phyloP scores from a whole-genome alignment of 2,329 filamentous ascomycete genomes.

The Pezicula radicicola region DNA sequence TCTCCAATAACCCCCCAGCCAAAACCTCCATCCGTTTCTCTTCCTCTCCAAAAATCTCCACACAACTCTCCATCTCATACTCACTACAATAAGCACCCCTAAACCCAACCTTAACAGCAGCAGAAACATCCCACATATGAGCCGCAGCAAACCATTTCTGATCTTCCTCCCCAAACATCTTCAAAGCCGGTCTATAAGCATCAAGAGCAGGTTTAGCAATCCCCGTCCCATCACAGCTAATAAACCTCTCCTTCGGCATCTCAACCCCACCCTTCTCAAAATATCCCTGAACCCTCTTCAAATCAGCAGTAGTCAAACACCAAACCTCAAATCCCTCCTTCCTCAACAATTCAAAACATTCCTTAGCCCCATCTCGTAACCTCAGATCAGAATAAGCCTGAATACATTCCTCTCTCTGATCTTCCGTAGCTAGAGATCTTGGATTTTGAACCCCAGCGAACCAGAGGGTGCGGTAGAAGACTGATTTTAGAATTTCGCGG shows the following conservation, averaged over 20 bases:
- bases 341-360: slow-evolving; percentile 40
- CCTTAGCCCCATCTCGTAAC: slow-evolving; percentile 35
- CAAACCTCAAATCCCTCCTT: slow-evolving; percentile 48
- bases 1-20: slow-evolving; percentile 40
- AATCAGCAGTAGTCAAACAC: slow-evolving; percentile 51
- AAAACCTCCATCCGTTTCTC: slow-evolving; percentile 46
- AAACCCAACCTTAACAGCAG: slow-evolving; percentile 46
- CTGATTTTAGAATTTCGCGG: slow-evolving; percentile 36
- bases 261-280: slow-evolving; percentile 45
- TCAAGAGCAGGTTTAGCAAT: slow-evolving; percentile 47
- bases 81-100: slow-evolving; percentile 51
- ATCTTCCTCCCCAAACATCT: slow-evolving; percentile 33
- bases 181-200: slow-evolving; percentile 42
- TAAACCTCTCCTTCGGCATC: slow-evolving; percentile 47
- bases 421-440: slow-evolving; percentile 36
- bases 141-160: slow-evolving; percentile 56
- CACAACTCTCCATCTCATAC: slow-evolving; percentile 47
- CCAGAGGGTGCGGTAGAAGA: slow-evolving; percentile 47
- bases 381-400: slow-evolving; percentile 34
- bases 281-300: slow-evolving; percentile 46
- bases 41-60: slow-evolving; percentile 39
- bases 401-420: slow-evolving; percentile 37
- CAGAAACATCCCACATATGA: slow-evolving; percentile 57
- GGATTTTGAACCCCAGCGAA: slow-evolving; percentile 41
- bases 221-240: slow-evolving; percentile 45